Evolutionary conservation across 805 yeast genomes (phyloP).

Genomic region (Priceomyces castillae): DNA sequence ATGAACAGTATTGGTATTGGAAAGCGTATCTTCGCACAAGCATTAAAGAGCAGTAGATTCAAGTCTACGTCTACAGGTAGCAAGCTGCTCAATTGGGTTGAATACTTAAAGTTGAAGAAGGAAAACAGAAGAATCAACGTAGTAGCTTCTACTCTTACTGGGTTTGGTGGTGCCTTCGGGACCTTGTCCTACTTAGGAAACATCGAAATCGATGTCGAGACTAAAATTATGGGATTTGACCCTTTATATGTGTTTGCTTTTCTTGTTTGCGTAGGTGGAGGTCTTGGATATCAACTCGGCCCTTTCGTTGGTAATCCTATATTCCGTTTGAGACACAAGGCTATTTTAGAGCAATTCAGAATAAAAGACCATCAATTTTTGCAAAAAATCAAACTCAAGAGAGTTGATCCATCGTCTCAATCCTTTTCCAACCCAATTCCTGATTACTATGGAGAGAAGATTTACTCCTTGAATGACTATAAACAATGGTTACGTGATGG

Average conservation of each 20-base stretch:
- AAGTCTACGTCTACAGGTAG: conserved; percentile 17
- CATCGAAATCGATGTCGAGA: conserved; percentile 83
- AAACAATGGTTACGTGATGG: conserved; percentile 97
- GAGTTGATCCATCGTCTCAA: conserved; percentile 92
- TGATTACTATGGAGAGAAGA: conserved; percentile 97
- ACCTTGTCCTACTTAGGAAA: conserved; percentile 80
- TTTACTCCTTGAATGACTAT: conserved; percentile 79
- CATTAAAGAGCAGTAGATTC: conserved; percentile 13
- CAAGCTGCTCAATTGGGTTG: conserved; percentile 62
- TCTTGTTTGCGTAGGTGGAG: conserved; percentile 69
- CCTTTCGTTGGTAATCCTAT: conserved; percentile 73
- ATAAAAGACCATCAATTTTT: conserved; percentile 72
- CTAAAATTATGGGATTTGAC: conserved; percentile 82
- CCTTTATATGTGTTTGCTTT: conserved; percentile 79
- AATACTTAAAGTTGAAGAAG: conserved; percentile 73
- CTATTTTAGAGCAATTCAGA: conserved; percentile 45
- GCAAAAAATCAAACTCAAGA: conserved; percentile 66
- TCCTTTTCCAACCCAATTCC: conserved; percentile 93
- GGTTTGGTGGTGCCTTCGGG: conserved; percentile 58
- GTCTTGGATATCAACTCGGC: conserved; percentile 77
- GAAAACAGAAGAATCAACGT: conserved; percentile 69
- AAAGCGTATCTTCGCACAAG: conserved; percentile 1
- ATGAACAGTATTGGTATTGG: conserved; percentile 10
- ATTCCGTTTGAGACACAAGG: conserved; percentile 55
- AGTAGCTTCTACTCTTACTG: conserved; percentile 65